Conservation (phyloP, 768 basidiomycete genomes). For the Thelephora aurantiotincta region DNA sequence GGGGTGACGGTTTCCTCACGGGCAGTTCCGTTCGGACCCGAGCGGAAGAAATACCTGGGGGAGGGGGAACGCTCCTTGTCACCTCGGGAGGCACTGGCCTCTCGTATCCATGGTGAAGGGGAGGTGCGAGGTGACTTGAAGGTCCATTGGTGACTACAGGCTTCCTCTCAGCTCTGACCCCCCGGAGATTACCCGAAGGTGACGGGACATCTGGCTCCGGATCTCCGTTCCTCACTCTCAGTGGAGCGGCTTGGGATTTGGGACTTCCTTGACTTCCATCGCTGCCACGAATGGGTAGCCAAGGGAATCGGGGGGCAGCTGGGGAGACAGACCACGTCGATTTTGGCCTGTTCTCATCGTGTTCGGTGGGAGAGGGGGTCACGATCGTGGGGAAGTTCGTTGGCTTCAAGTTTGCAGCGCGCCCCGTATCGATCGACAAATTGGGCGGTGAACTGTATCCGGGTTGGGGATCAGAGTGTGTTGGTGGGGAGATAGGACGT, state of each 20-base stretch:
- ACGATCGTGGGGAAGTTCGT: slow-evolving; percentile 18
- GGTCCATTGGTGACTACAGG: slow-evolving; percentile 10
- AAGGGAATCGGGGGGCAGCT: slow-evolving; percentile 13
- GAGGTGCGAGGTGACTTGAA: slow-evolving; percentile 19
- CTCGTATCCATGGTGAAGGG: slow-evolving; percentile 29
- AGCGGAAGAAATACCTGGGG: slow-evolving; percentile 14
- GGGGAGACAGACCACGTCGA: slow-evolving; percentile 21
- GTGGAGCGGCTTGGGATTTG: too few relatives aligned
- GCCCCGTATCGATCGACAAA: slow-evolving; percentile 30
- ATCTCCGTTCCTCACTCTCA: slow-evolving; percentile 3
- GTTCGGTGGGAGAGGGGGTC: slow-evolving; percentile 11
- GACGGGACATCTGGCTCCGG: slow-evolving; percentile 8
- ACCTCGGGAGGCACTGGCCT: slow-evolving; percentile 9
- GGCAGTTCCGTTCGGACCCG: slow-evolving; percentile 6
- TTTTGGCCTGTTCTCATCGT: slow-evolving; percentile 9
- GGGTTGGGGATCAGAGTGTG: slow-evolving; percentile 6
- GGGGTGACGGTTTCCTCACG: slow-evolving; percentile 10
- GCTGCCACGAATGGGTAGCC: neutral
- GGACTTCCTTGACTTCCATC: too few relatives aligned
- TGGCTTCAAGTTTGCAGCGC: slow-evolving; percentile 17
- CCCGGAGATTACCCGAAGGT: slow-evolving; percentile 3
- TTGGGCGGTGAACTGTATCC: slow-evolving; percentile 17
- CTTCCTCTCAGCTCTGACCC: slow-evolving; percentile 2
- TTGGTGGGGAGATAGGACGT: slow-evolving; percentile 7
- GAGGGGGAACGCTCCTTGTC: slow-evolving; percentile 9